Conservation (phyloP, 2,329 filamentous ascomycete species). For the Penicillium sp. region DNA sequence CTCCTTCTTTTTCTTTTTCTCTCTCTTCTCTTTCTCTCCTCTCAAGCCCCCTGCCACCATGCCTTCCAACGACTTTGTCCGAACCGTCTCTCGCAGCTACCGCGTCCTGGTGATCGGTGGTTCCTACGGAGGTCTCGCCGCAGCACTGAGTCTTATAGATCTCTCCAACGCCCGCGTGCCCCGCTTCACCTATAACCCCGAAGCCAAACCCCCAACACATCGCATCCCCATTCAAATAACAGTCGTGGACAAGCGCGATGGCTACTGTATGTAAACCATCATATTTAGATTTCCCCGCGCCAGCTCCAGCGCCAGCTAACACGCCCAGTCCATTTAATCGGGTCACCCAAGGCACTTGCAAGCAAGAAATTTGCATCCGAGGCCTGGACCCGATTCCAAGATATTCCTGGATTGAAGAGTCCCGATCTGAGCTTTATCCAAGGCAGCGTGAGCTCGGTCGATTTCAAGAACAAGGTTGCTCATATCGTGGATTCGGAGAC, state of each 20-base stretch:
- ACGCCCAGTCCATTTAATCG: conserved; percentile 69
- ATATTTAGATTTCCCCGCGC: background rate
- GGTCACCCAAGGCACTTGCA: conserved; percentile 70
- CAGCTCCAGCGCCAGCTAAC: background rate
- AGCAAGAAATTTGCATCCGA: conserved; percentile 64
- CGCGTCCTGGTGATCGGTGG: conserved; percentile 69
- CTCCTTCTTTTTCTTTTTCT: background rate
- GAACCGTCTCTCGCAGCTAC: conserved; percentile 32
- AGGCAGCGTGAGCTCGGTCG: conserved; percentile 63
- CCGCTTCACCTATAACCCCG: conserved; percentile 42
- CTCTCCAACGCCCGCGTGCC: conserved; percentile 58
- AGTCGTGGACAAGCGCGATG: conserved; percentile 76
- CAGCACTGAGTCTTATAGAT: conserved; percentile 67
- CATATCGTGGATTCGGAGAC: conserved; percentile 55
- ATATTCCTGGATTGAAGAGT: conserved; percentile 66
- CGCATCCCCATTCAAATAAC: conserved; percentile 67
- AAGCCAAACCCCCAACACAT: conserved; percentile 29
- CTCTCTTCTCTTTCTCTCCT: background rate
- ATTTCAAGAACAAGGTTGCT: conserved; percentile 61
- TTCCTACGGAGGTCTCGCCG: conserved; percentile 70
- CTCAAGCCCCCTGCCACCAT: conserved; percentile 11
- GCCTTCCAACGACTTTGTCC: conserved; percentile 30
- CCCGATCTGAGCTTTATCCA: conserved; percentile 66
- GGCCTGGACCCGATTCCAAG: conserved; percentile 69
- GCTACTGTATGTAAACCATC: conserved; percentile 62